Evolutionary conservation across 305 asterid species (phyloP).

Genomic region (Salvia sclarea): DNA sequence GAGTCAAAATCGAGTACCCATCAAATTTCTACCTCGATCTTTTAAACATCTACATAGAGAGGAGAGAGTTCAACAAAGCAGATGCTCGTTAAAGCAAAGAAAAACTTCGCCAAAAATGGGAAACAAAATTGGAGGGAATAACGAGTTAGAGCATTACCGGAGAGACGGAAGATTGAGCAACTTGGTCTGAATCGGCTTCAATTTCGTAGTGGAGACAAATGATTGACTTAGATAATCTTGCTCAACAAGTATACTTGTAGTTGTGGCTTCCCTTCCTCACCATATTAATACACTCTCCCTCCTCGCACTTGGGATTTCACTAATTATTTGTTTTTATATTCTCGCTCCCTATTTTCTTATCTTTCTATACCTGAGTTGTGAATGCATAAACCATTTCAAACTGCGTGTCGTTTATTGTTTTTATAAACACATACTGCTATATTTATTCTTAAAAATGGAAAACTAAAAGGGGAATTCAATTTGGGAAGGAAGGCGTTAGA

Average conservation of each 20-base stretch:
- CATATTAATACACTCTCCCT: background rate
- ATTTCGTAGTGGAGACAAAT: slow-evolving; percentile 11
- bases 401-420: background rate
- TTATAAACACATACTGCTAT: background rate
- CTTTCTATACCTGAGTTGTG: background rate
- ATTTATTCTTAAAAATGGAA: background rate
- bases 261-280: background rate
- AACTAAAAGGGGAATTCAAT: background rate
- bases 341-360: background rate
- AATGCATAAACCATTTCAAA: background rate
- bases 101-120: slow-evolving; percentile 18
- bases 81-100: slow-evolving; percentile 2
- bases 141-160: slow-evolving; percentile 29
- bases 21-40: slow-evolving; percentile 15
- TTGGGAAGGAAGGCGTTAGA: background rate
- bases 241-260: background rate
- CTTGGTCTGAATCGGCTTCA: slow-evolving; percentile 24
- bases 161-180: slow-evolving; percentile 5
- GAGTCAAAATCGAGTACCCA: background rate
- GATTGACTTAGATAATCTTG: background rate
- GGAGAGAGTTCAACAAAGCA: too few species aligned
- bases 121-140: background rate
- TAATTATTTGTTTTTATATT: background rate
- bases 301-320: background rate
- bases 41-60: background rate